Evolutionary conservation across 75 land plant genomes (phyloP), one percentile per base, ranked within the genome.

Genomic region (Chamaecyparis obtusa): DNA sequence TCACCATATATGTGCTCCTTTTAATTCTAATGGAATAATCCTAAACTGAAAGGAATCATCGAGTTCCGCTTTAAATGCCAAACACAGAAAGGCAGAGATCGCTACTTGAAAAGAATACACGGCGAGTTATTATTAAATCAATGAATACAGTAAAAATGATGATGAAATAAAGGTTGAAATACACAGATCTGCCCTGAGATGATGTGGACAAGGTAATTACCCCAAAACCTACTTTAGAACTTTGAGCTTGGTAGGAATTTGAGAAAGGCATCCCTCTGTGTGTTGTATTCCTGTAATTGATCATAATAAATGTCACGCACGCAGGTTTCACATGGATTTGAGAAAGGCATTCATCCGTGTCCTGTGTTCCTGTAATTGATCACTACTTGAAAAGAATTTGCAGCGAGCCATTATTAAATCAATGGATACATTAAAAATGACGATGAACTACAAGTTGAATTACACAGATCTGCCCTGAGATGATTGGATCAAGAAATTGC

Each of bases 271-370:
- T 84, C 85, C 64, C 8, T 84, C 17, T 84, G 17, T 24, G 10
- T 83, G 57, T 93, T 92, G 87, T 93, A 94, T 27, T 71, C 92
- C 83, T 92, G 93, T 41, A 97, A 93, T 87, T 97, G 93, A 21
- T 96, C 99, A 76, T 91, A 95, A 87, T 97, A 97, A 13, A 91
- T 91, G 83, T 97, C 98, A 96, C 99, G 96, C 48, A 97, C 95
- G 88, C 98, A 96, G 15, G 90, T 83, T 21, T 92, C 95, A 90
- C 98, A 97, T 57, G 39, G 85, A 83, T 83, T 83, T 83, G 33
- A 83, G 85, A 83, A 83, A 6, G 24, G 64, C 54, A 83, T 83
- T 60, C 60, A 5, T 83, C 15, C 54, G 17, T 24, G 10, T 83
- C 48, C 92, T 92, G 87, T 93, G 93, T 27, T 71, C 92, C 83